Conservation (phyloP, 148 eudicot genomes). For the Gaultheria prostrata region DNA sequence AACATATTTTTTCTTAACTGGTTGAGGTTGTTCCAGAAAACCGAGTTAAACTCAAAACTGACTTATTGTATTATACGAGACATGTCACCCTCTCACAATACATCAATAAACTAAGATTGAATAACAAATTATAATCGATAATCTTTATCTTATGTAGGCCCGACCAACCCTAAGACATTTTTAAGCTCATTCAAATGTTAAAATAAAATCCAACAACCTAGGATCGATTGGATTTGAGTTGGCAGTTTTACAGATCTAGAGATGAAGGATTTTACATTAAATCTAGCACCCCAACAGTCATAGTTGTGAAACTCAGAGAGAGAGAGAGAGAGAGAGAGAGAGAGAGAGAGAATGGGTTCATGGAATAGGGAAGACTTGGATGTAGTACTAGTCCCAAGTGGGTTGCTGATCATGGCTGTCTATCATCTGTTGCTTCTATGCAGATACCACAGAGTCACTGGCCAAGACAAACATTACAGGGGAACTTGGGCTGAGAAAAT, state of each 20-base stretch:
- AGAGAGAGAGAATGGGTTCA: conserved; percentile 16
- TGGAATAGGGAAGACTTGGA: conserved; percentile 60
- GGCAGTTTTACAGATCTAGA: neutral
- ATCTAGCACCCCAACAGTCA: neutral
- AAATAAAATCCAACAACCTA: neutral
- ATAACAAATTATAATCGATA: neutral
- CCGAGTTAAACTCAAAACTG: no score
- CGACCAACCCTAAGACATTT: no score
- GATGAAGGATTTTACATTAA: neutral
- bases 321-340: neutral
- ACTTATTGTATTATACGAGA: no score
- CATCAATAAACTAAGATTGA: neutral
- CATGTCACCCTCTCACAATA: no score
- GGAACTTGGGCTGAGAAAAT: conserved; percentile 54
- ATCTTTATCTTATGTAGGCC: neutral
- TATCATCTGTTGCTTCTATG: conserved; percentile 64
- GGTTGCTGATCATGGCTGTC: conserved; percentile 53
- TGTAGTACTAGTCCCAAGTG: conserved; percentile 58
- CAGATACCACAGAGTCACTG: conserved; percentile 41
- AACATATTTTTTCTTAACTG: no score
- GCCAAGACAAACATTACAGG: conserved; percentile 52
- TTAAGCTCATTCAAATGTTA: neutral
- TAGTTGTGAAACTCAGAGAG: neutral
- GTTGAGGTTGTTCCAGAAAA: no score
- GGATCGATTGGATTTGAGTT: neutral